Percentiles rank a stretch among this genome's conserved stretches.
Conservation (phyloP, 306 rosid species). For the Casuarina cunninghamiana region DNA sequence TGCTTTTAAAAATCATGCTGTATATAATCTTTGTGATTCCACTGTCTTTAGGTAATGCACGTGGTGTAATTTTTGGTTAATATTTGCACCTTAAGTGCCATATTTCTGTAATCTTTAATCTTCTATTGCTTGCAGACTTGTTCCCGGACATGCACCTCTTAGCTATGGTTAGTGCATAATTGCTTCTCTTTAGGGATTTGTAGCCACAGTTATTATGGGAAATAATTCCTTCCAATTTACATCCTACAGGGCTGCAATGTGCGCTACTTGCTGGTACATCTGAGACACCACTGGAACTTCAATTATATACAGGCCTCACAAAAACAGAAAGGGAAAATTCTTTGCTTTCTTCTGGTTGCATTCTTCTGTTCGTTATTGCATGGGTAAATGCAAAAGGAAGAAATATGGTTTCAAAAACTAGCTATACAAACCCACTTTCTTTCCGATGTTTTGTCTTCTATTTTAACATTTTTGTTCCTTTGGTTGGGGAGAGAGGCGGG, state of each 20-base stretch:
- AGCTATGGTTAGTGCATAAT: slow-evolving; percentile 63
- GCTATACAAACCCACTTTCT: not conserved
- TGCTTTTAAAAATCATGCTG: not conserved
- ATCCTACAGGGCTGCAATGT: slow-evolving; percentile 84
- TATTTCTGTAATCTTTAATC: slow-evolving; percentile 18
- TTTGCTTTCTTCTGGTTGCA: slow-evolving; percentile 11
- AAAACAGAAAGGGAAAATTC: not conserved
- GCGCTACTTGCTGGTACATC: slow-evolving; percentile 84
- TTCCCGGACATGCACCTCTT: slow-evolving; percentile 78
- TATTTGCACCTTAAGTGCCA: slow-evolving; percentile 1
- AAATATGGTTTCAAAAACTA: not conserved
- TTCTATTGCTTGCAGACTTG: slow-evolving; percentile 58
- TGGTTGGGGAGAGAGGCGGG: not conserved
- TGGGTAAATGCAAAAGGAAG: not conserved
- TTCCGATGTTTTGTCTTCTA: not conserved
- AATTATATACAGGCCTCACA: slow-evolving; percentile 8
- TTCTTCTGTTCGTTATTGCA: not conserved
- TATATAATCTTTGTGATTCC: slow-evolving; percentile 1
- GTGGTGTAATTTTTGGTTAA: slow-evolving; percentile 19
- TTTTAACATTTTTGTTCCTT: not conserved
- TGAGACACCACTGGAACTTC: slow-evolving; percentile 19
- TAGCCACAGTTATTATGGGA: slow-evolving; percentile 24
- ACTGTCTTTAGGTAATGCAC: slow-evolving; percentile 12
- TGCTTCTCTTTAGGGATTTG: slow-evolving; percentile 26
- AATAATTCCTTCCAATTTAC: slow-evolving; percentile 26